These are phyloP conservation scores for Fusarium odoratissimum DNA, from an alignment of 2,329 filamentous ascomycete species.

Conservation along the genomic window DNA sequence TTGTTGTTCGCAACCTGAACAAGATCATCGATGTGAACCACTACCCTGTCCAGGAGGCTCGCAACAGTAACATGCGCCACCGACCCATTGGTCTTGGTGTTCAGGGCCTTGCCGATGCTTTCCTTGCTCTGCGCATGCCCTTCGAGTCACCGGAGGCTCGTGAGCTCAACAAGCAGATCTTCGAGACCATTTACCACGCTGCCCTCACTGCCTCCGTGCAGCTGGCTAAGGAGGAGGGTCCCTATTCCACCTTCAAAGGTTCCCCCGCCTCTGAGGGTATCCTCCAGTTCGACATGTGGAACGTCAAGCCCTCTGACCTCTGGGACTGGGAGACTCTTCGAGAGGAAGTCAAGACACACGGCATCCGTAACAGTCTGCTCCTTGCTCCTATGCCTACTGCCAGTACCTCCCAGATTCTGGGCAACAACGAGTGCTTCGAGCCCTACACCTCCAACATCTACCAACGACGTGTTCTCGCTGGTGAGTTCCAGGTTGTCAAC, in stretches of 20 bases:
- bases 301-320: slow-evolving; percentile 89
- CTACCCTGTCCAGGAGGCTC: slow-evolving; percentile 95
- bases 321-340: slow-evolving; percentile 97
- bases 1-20: slow-evolving; percentile 95
- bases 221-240: slow-evolving; percentile 82
- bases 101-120: slow-evolving; percentile 96
- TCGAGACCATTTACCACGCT: slow-evolving; percentile 99
- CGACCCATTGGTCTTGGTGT: slow-evolving; percentile 96
- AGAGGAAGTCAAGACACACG: slow-evolving; percentile 90
- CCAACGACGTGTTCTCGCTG: slow-evolving; percentile 95
- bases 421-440: slow-evolving; percentile 99
- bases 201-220: slow-evolving; percentile 90
- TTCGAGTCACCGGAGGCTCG: slow-evolving; percentile 97
- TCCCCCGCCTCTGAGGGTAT: slow-evolving; percentile 95
- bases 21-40: slow-evolving; percentile 98
- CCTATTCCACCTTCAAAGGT: slow-evolving; percentile 91
- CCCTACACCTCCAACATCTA: slow-evolving; percentile 99
- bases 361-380: slow-evolving; percentile 94
- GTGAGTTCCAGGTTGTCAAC: slow-evolving; percentile 99
- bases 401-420: slow-evolving; percentile 95
- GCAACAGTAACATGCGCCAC: slow-evolving; percentile 97
- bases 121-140: slow-evolving; percentile 94
- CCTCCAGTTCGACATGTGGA: slow-evolving; percentile 99
- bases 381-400: slow-evolving; percentile 98
- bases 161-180: slow-evolving; percentile 97